These are phyloP conservation scores for Pugionium cornutum DNA, from an alignment of 345 rosid species.

Conservation along the genomic window DNA sequence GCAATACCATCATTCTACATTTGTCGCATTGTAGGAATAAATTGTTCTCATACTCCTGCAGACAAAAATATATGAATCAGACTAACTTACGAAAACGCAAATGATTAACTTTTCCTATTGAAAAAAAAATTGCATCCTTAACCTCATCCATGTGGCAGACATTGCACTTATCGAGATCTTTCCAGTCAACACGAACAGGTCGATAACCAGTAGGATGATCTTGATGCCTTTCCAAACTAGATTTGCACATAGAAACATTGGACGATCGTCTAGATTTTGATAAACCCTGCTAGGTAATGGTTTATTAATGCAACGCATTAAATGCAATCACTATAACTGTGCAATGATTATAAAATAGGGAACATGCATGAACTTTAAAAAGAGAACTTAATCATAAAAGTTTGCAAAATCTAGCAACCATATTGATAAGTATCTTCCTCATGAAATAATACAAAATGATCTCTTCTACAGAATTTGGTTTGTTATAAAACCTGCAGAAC, in stretches of 20 bases:
- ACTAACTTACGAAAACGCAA: not conserved
- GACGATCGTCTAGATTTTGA: constrained; percentile 61
- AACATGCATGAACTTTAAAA: too few relatives aligned
- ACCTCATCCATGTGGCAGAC: constrained; percentile 99
- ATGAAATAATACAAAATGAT: not conserved
- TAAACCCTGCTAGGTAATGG: constrained; percentile 54
- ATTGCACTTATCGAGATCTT: constrained; percentile 95
- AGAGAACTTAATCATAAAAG: not conserved
- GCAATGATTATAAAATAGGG: too few relatives aligned
- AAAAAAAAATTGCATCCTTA: constrained; percentile 12
- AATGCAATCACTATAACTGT: too few relatives aligned
- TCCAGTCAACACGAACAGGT: constrained; percentile 96
- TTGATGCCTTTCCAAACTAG: constrained; percentile 53
- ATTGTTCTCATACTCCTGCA: constrained; percentile 93
- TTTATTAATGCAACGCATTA: constrained; percentile 17
- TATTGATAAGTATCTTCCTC: constrained; percentile 4
- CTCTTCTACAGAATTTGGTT: not conserved
- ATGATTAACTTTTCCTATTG: constrained; percentile 7
- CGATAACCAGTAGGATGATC: constrained; percentile 84
- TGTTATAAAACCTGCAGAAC: not conserved
- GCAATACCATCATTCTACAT: constrained; percentile 95
- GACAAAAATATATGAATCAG: constrained; percentile 21
- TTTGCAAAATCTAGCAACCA: not conserved
- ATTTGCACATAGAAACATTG: constrained; percentile 50
- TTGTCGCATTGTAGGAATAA: constrained; percentile 95